Evolutionary conservation across 257 asterid genomes (phyloP).

Genomic region (Thymus mandschuricus): DNA sequence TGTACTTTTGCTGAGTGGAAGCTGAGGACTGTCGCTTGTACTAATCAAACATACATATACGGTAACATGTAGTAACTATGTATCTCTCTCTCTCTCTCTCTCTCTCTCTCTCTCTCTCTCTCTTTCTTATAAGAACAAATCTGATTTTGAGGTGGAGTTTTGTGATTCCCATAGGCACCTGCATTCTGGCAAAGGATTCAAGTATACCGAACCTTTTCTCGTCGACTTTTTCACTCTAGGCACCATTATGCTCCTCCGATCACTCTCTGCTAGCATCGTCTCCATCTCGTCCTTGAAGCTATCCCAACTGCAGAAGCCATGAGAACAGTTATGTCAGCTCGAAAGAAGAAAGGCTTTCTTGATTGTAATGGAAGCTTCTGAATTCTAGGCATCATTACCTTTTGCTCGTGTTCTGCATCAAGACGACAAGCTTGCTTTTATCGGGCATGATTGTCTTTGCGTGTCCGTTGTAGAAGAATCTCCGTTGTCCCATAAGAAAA

Average conservation of each 20-base stretch:
- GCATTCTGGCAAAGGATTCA: conserved; percentile 85
- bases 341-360: too few species aligned
- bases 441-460: conserved; percentile 87
- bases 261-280: conserved; percentile 82
- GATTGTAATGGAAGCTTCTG: background rate
- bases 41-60: background rate
- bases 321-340: background rate
- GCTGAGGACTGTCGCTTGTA: background rate
- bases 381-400: conserved; percentile 47
- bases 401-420: conserved; percentile 64
- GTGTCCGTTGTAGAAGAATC: conserved; percentile 79
- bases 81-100: background rate
- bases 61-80: background rate
- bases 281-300: conserved; percentile 72
- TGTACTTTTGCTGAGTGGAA: conserved; percentile 9
- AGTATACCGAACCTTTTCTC: conserved; percentile 69
- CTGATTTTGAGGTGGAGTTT: conserved; percentile 41
- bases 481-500: conserved; percentile 86
- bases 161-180: conserved; percentile 75
- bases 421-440: conserved; percentile 69
- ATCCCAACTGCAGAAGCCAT: conserved; percentile 62
- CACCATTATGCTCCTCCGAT: conserved; percentile 65
- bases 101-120: too few species aligned
- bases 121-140: conserved; percentile 32
- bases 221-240: conserved; percentile 72